These are phyloP conservation scores for Globisporangium heterothallicum DNA, from an alignment of 352 stramenopile species.

Conservation along the genomic window DNA sequence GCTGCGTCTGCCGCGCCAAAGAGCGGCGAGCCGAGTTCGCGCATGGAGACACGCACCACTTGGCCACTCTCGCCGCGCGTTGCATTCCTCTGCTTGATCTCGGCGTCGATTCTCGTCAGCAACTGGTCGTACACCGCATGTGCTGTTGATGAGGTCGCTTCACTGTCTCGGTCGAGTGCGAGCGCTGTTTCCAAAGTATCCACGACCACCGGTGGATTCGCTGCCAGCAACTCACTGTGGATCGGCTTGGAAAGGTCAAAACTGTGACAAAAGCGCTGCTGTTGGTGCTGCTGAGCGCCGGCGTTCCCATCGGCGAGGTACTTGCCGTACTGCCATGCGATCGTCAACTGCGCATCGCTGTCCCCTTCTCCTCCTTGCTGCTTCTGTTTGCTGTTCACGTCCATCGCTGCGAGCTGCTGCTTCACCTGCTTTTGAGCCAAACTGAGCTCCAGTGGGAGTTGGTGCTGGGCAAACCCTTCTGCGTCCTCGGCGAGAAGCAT, in stretches of 20 bases:
- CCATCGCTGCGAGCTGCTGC: slow-evolving; percentile 27
- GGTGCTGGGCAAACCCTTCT: slow-evolving; percentile 23
- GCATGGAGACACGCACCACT: slow-evolving; percentile 39
- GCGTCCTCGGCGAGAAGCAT: slow-evolving; percentile 36
- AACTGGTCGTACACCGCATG: slow-evolving; percentile 24
- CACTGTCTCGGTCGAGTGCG: not conserved
- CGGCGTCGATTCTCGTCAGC: slow-evolving; percentile 18
- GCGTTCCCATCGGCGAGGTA: slow-evolving; percentile 23
- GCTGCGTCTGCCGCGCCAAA: slow-evolving; percentile 19
- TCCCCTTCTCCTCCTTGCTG: slow-evolving; percentile 3
- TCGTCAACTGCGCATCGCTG: slow-evolving; percentile 30
- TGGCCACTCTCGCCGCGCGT: slow-evolving; percentile 5
- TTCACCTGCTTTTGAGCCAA: slow-evolving; percentile 63
- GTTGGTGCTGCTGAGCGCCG: slow-evolving; percentile 1
- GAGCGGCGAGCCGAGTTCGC: slow-evolving; percentile 41
- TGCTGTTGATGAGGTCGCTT: not conserved
- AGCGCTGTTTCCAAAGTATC: slow-evolving; percentile 12
- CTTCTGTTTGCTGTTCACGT: slow-evolving; percentile 1
- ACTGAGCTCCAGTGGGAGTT: slow-evolving; percentile 61
- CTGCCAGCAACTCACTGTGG: slow-evolving; percentile 36
- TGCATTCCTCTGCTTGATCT: slow-evolving; percentile 13
- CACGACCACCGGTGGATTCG: slow-evolving; percentile 31
- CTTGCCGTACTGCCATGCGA: slow-evolving; percentile 78
- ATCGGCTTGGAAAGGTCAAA: slow-evolving; percentile 66
- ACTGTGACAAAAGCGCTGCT: slow-evolving; percentile 61